Base-by-base conservation (phyloP, 257 asterid genomes). In the Solanum tacnaense region DNA sequence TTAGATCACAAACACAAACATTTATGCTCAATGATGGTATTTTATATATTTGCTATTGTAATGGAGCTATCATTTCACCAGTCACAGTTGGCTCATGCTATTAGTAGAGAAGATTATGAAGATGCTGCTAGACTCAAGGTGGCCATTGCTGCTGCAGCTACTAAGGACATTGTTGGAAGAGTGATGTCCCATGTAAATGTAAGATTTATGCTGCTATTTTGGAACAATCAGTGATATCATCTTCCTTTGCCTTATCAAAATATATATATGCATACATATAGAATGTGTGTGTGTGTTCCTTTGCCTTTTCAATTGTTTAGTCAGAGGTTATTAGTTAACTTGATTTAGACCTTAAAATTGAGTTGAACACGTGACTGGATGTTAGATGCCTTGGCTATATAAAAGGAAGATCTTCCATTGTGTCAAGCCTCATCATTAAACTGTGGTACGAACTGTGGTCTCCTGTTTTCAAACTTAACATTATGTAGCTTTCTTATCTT, bases 41-140 rank as follows among this genome's bases (percentile, higher is more conserved):
- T 13, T 70, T 36, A 25, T 5, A 44, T 62, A 9, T 52, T 65
- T 52, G 34, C 41, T 44, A 52, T 25, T 39, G 9, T 83, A 44
- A 82, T 88, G 27, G 75, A 86, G 15, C 34, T 86, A 11, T 73
- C 83, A 87, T 21, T 87, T 91, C 86, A 88, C 91, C 96, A 97
- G 99, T 87, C 94, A 58, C 98, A 95, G 90, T 88, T 97, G 89
- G 93, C 90, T 60, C 87, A 86, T 52, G 97, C 98, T 85, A 87
- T 95, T 89, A 93, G 92, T 88, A 91, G 89, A 83, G 99, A 97
- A 91, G 98, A 97, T 88, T 97, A 97, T 86, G 95, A 90, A 89
- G 98, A 96, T 84, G 99, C 99, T 89, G 98, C 98, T 35, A 93
- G 93, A 93, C 89, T 96, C 83, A 97, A 97, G 92, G 98, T 97